These are phyloP conservation scores for Eucalyptus tenuipes DNA, from an alignment of 345 rosid genomes.

Conservation along the genomic window DNA sequence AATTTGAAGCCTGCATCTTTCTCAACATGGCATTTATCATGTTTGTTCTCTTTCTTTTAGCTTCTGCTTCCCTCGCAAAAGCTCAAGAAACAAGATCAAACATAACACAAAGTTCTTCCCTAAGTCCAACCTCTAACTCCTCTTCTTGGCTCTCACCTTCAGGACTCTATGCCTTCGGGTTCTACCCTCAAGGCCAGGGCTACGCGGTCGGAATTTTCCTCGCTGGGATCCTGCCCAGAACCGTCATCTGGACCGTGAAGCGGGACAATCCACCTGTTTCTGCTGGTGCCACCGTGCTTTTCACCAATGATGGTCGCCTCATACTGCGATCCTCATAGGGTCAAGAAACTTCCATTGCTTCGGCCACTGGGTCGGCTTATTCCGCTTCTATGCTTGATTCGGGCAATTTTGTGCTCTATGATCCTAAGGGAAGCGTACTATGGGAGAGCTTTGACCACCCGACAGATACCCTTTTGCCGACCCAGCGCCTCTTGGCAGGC, in stretches of 20 bases:
- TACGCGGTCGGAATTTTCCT: constrained; percentile 6
- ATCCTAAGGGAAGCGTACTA: not conserved
- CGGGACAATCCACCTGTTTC: constrained; percentile 4
- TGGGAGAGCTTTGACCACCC: constrained; percentile 21
- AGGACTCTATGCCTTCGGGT: constrained; percentile 11
- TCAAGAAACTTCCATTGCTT: not conserved
- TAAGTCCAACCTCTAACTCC: not conserved
- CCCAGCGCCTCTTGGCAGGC: not conserved
- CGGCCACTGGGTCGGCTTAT: not conserved
- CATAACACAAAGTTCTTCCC: not conserved
- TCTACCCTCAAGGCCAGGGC: constrained; percentile 1
- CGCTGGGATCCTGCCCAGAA: not conserved
- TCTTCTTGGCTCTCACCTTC: constrained; percentile 17
- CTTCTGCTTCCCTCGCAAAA: not conserved
- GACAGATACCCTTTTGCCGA: constrained; percentile 17
- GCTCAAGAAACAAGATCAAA: not conserved
- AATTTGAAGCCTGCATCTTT: not conserved
- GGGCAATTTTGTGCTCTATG: constrained; percentile 6
- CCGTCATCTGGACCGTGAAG: constrained; percentile 11
- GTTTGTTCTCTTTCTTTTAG: not conserved
- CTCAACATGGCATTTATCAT: not conserved
- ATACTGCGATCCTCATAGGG: not conserved
- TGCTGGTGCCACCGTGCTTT: not conserved
- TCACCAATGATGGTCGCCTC: constrained; percentile 4
- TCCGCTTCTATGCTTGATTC: constrained; percentile 16